These are phyloP conservation scores for Viridothelium virens DNA, from an alignment of 495 filamentous ascomycete genomes.

Conservation along the genomic window DNA sequence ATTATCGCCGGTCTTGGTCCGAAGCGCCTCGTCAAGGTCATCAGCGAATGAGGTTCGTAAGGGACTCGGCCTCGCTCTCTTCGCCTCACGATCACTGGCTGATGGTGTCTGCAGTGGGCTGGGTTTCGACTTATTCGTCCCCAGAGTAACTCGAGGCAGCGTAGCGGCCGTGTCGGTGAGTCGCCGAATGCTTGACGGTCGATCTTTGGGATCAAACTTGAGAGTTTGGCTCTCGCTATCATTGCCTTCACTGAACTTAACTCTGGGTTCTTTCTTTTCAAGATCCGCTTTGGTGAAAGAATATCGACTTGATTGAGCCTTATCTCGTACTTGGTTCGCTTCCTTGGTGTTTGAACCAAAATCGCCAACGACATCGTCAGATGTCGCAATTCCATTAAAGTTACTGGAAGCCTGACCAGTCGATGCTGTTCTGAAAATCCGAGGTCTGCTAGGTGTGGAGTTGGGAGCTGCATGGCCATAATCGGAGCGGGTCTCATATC, in stretches of 20 bases:
- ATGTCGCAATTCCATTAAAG: background rate
- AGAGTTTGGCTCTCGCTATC: conserved; percentile 6
- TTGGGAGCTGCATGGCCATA: background rate
- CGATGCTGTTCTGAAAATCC: background rate
- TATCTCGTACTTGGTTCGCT: background rate
- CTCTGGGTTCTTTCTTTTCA: background rate
- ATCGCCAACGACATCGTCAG: background rate
- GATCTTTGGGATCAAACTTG: conserved; percentile 6
- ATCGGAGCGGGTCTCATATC: background rate
- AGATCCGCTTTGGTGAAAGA: conserved; percentile 12
- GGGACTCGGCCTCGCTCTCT: background rate
- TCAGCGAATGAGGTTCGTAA: background rate
- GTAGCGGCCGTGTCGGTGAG: background rate
- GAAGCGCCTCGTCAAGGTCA: background rate
- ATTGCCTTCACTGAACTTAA: conserved; percentile 3
- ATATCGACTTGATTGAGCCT: background rate
- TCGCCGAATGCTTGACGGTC: conserved; percentile 1
- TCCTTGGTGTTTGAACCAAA: background rate
- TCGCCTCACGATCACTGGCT: background rate
- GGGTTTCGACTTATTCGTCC: background rate
- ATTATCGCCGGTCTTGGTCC: background rate
- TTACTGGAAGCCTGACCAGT: background rate
- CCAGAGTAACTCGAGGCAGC: background rate
- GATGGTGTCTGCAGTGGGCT: background rate
- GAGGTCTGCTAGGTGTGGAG: background rate